These are phyloP conservation scores for Firmiana major DNA, from an alignment of 345 rosid genomes.

Conservation along the genomic window DNA sequence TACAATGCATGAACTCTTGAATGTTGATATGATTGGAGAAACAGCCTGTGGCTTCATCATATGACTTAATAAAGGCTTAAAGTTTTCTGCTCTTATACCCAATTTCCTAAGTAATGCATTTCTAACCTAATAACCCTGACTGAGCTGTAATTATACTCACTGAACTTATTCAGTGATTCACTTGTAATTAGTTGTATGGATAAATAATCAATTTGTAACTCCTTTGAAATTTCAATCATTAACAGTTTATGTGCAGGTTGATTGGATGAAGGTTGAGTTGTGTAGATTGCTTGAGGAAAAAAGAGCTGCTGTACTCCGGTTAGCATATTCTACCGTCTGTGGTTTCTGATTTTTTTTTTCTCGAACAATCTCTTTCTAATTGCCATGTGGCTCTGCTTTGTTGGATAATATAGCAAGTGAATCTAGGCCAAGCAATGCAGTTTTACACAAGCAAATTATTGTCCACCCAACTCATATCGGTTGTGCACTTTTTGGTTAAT, in stretches of 20 bases:
- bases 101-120: neutral
- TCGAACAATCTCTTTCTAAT: neutral
- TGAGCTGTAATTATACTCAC: slow-evolving; percentile 4
- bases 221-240: slow-evolving; percentile 47
- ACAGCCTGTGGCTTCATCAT: neutral
- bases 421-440: neutral
- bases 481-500: neutral
- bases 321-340: slow-evolving; percentile 23
- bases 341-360: slow-evolving; percentile 6
- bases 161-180: slow-evolving; percentile 11
- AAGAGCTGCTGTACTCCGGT: slow-evolving; percentile 82
- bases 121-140: slow-evolving; percentile 7
- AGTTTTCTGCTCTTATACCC: slow-evolving; percentile 6
- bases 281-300: slow-evolving; percentile 83
- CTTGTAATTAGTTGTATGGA: slow-evolving; percentile 8
- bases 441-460: neutral
- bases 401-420: neutral
- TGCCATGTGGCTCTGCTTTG: neutral
- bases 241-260: slow-evolving; percentile 65
- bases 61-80: neutral
- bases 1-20: neutral
- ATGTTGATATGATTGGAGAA: neutral
- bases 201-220: slow-evolving; percentile 21
- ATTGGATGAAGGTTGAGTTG: slow-evolving; percentile 87
- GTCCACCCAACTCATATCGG: neutral